Conservation (phyloP, 2,329 filamentous ascomycete species). For the Incumbomyces delicatus region DNA sequence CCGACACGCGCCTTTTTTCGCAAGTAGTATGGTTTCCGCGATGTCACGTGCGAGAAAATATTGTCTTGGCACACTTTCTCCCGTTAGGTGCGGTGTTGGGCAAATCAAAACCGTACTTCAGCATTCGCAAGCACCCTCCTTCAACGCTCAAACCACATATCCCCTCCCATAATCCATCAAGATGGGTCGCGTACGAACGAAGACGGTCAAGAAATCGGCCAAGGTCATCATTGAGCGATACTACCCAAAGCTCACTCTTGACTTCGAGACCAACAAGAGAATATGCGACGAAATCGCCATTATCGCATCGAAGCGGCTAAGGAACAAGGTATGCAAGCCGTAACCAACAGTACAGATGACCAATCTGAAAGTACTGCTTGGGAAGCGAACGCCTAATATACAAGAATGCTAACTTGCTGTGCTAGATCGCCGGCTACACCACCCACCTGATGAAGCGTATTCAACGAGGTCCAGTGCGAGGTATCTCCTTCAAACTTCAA, state of each 20-base stretch:
- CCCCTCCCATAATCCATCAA: slow-evolving; percentile 17
- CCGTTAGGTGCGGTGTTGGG: too few relatives aligned
- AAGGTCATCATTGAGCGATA: slow-evolving; percentile 99
- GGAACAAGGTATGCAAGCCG: slow-evolving; percentile 72
- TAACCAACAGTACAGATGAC: not conserved
- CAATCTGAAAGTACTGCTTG: not conserved
- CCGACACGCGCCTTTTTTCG: too few relatives aligned
- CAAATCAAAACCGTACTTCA: too few relatives aligned
- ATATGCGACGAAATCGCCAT: slow-evolving; percentile 99
- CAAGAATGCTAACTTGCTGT: slow-evolving; percentile 6
- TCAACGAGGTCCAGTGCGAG: slow-evolving; percentile 95
- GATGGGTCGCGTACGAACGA: slow-evolving; percentile 42
- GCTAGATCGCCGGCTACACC: slow-evolving; percentile 91
- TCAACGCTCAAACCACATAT: too few relatives aligned
- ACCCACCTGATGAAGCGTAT: slow-evolving; percentile 99
- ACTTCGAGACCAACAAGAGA: slow-evolving; percentile 99
- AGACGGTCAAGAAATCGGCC: slow-evolving; percentile 74
- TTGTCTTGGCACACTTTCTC: too few relatives aligned
- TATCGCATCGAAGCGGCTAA: slow-evolving; percentile 96
- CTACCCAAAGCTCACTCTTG: slow-evolving; percentile 95
- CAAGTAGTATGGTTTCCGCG: too few relatives aligned
- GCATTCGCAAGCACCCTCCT: too few relatives aligned
- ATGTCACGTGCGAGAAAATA: too few relatives aligned
- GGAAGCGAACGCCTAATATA: not conserved
- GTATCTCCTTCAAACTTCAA: slow-evolving; percentile 99